Conservation (phyloP, 768 basidiomycete species). For the Coprinopsis cinerea region DNA sequence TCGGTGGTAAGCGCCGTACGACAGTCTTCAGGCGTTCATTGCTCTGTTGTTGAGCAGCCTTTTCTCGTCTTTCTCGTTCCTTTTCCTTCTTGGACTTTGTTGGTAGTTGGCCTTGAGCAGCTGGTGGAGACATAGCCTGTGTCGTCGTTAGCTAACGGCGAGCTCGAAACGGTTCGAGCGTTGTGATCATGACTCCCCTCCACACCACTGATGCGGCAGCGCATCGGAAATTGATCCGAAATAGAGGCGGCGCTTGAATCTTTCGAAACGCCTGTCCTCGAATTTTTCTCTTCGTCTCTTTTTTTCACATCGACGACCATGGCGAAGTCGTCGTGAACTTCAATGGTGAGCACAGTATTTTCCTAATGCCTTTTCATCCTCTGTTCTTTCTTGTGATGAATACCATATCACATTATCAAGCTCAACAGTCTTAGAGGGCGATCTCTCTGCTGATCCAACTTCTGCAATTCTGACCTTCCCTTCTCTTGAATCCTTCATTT, state of each 20-base stretch:
- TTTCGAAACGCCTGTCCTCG: not conserved
- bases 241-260: constrained; percentile 20
- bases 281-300: constrained; percentile 2
- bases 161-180: not conserved
- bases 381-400: constrained; percentile 36
- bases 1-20: constrained; percentile 83
- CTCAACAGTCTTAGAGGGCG: constrained; percentile 56
- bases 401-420: constrained; percentile 53
- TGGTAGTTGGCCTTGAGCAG: constrained; percentile 18
- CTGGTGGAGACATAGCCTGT: constrained; percentile 18
- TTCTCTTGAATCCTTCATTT: constrained; percentile 3
- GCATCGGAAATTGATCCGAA: constrained; percentile 3
- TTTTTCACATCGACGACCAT: constrained; percentile 5
- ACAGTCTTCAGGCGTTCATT: constrained; percentile 77
- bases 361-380: constrained; percentile 1
- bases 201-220: not conserved
- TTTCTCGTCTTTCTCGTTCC: constrained; percentile 29
- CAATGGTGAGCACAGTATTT: not conserved
- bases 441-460: constrained; percentile 43
- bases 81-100: constrained; percentile 29
- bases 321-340: not conserved
- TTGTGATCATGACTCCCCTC: not conserved
- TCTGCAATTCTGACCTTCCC: constrained; percentile 53
- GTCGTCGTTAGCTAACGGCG: not conserved
- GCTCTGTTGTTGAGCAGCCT: constrained; percentile 23